phyloP scores from a whole-genome alignment of 305 asterid genomes.

The Fraxinus angustifolia region DNA sequence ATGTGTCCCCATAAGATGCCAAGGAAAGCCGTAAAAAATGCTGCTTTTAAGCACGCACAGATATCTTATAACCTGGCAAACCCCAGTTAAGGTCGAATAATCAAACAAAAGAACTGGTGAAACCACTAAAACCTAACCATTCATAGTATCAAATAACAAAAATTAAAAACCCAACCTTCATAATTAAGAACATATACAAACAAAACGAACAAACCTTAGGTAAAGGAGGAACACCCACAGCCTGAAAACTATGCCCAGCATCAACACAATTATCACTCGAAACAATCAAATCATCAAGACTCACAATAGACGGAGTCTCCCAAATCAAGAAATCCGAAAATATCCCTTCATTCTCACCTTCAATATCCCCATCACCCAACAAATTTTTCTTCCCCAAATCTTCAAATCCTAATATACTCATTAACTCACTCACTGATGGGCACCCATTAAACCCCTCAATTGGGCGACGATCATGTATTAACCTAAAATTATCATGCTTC shows the following conservation, averaged over 20 bases:
- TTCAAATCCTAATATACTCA: constrained; percentile 66
- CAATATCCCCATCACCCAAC: constrained; percentile 22
- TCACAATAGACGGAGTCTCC: constrained; percentile 74
- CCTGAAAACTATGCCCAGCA: constrained; percentile 58
- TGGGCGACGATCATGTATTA: constrained; percentile 73
- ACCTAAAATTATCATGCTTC: constrained; percentile 34
- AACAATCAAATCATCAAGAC: constrained; percentile 70
- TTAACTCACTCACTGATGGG: constrained; percentile 58
- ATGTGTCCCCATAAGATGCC: neutral
- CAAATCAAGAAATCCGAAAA: constrained; percentile 63
- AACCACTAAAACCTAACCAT: neutral
- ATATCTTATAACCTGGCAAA: neutral
- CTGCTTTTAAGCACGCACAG: neutral
- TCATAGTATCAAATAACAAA: neutral
- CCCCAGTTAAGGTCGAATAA: neutral
- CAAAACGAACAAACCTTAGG: constrained; percentile 62
- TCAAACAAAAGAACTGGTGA: neutral
- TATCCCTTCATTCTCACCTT: constrained; percentile 35
- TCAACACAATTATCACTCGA: constrained; percentile 32
- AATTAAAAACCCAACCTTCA: neutral
- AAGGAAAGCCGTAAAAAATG: neutral
- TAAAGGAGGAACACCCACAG: constrained; percentile 85
- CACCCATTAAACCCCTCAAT: constrained; percentile 75
- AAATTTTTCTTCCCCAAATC: constrained; percentile 56
- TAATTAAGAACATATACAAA: neutral